Conservation (phyloP, 2,329 filamentous ascomycete genomes). For the Leptographium radiaticola region DNA sequence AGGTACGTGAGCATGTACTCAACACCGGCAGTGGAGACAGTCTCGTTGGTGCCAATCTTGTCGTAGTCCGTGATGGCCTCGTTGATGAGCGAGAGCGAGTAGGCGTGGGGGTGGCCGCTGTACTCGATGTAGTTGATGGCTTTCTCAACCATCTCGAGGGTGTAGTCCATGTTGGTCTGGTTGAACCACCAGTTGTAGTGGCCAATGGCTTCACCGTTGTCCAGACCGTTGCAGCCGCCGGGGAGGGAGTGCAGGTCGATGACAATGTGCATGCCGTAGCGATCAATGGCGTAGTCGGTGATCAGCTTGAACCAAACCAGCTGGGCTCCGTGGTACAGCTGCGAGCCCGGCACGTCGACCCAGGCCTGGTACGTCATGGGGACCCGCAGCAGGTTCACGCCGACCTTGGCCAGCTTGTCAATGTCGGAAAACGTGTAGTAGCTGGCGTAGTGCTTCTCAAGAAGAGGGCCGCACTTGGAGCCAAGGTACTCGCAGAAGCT, state of each 20-base stretch:
- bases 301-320: slow-evolving; percentile 1
- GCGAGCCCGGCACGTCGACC: slow-evolving; percentile 1
- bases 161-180: slow-evolving; percentile 6
- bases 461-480: neutral
- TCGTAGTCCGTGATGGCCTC: slow-evolving; percentile 1
- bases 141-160: neutral
- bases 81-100: slow-evolving; percentile 5
- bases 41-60: slow-evolving; percentile 1
- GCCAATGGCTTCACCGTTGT: neutral
- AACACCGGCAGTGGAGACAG: neutral
- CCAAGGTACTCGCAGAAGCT: slow-evolving; percentile 4
- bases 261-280: slow-evolving; percentile 5
- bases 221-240: slow-evolving; percentile 4
- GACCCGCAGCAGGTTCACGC: slow-evolving; percentile 5
- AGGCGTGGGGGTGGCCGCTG: slow-evolving; percentile 2
- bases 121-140: slow-evolving; percentile 1
- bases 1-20: slow-evolving; percentile 1
- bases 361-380: slow-evolving; percentile 5
- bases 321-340: slow-evolving; percentile 4
- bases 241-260: slow-evolving; percentile 5
- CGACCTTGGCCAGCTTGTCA: slow-evolving; percentile 2
- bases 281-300: slow-evolving; percentile 1
- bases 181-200: slow-evolving; percentile 7
- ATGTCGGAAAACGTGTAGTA: slow-evolving; percentile 4
- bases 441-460: slow-evolving; percentile 4